Conservation (phyloP, 306 rosid genomes). For the Quercus rubra region DNA sequence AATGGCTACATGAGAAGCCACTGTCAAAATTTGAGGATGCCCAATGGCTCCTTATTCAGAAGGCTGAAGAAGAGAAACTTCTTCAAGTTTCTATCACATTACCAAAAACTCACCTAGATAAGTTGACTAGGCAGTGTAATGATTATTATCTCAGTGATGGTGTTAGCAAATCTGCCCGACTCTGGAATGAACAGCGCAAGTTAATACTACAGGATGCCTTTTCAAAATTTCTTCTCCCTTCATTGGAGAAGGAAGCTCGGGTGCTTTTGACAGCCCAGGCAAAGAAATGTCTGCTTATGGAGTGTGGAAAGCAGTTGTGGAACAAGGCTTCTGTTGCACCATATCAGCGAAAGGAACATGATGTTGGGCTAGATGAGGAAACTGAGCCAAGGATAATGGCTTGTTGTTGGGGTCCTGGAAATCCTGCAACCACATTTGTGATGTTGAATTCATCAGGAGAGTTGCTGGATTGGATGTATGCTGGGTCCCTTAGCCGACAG, state of each 20-base stretch:
- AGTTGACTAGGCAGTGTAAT: slow-evolving; percentile 74
- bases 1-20: slow-evolving; percentile 94
- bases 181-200: slow-evolving; percentile 98
- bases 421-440: slow-evolving; percentile 94
- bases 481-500: slow-evolving; percentile 79
- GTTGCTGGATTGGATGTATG: slow-evolving; percentile 83
- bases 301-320: slow-evolving; percentile 87
- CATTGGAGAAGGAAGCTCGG: slow-evolving; percentile 96
- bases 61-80: slow-evolving; percentile 94
- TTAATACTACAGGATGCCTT: slow-evolving; percentile 84
- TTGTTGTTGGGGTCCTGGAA: slow-evolving; percentile 99
- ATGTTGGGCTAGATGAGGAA: slow-evolving; percentile 74
- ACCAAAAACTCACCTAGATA: slow-evolving; percentile 63
- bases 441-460: slow-evolving; percentile 97
- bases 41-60: slow-evolving; percentile 96
- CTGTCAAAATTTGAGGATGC: slow-evolving; percentile 77
- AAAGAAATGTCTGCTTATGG: slow-evolving; percentile 74
- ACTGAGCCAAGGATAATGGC: slow-evolving; percentile 98
- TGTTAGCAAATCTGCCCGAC: slow-evolving; percentile 94
- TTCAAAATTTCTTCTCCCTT: slow-evolving; percentile 76
- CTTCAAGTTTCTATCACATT: slow-evolving; percentile 85
- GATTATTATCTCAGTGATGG: slow-evolving; percentile 92
- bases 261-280: slow-evolving; percentile 64
- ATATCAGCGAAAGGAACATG: slow-evolving; percentile 86
- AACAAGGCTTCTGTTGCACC: slow-evolving; percentile 89